Percentiles rank a stretch among this genome's conserved stretches.
Conservation (phyloP, 768 basidiomycete genomes). For the Suillus alpinus region DNA sequence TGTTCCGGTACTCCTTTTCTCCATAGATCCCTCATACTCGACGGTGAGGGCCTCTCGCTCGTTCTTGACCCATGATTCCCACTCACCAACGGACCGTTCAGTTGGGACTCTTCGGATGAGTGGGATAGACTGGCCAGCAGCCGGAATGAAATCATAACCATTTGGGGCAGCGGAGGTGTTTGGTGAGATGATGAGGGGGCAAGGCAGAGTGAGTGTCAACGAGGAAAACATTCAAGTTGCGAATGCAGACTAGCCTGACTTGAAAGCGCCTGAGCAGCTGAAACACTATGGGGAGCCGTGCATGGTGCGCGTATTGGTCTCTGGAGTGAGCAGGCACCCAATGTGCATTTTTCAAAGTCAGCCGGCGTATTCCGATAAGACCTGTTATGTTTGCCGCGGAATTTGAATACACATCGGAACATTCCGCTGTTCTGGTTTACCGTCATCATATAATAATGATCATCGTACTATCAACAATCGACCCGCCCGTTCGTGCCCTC, state of each 20-base stretch:
- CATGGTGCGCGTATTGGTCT: no score
- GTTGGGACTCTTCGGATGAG: conserved; percentile 17
- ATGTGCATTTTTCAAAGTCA: no score
- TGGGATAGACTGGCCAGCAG: conserved; percentile 21
- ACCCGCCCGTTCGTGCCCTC: no score
- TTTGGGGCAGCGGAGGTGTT: conserved; percentile 17
- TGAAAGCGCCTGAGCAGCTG: no score
- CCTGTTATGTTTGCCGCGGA: no score
- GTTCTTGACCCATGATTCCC: conserved; percentile 53
- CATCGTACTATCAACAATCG: no score
- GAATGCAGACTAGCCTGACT: background rate
- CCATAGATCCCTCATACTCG: conserved; percentile 43
- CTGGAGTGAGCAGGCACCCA: no score
- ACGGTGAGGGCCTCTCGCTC: conserved; percentile 40
- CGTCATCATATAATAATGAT: no score
- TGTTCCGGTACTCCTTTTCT: conserved; percentile 46
- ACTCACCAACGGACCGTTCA: conserved; percentile 32
- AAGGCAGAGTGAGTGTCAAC: conserved; percentile 7
- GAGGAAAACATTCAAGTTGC: conserved; percentile 20
- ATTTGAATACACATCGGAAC: no score
- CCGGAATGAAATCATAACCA: background rate
- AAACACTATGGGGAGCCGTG: no score
- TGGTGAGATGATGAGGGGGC: conserved; percentile 14
- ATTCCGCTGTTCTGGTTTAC: no score
- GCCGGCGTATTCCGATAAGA: no score